These are phyloP conservation scores for Lathyrus tuberosus DNA, from an alignment of 306 rosid genomes.

Conservation along the genomic window DNA sequence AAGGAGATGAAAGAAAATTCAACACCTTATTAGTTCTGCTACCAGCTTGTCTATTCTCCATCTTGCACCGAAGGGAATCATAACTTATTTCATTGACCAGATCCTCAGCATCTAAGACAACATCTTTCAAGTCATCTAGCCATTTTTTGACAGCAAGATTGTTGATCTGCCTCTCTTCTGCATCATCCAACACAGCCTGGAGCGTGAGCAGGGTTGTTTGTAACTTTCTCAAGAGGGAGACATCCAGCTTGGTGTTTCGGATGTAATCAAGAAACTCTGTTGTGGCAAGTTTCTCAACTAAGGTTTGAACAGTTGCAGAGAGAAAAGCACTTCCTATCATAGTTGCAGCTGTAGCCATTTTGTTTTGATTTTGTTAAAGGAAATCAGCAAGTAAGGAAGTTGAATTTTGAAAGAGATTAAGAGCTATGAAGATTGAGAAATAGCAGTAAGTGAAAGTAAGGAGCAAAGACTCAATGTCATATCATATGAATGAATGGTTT, in stretches of 20 bases:
- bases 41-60: background rate
- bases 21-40: background rate
- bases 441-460: background rate
- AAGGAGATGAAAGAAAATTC: background rate
- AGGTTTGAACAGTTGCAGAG: constrained; percentile 9
- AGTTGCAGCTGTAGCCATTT: constrained; percentile 21
- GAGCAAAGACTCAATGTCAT: too few relatives aligned
- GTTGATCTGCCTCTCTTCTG: constrained; percentile 7
- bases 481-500: too few relatives aligned
- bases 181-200: constrained; percentile 9
- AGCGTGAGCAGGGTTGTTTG: background rate
- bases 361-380: constrained; percentile 43
- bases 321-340: constrained; percentile 17
- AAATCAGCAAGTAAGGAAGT: too few relatives aligned
- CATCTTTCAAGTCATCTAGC: constrained; percentile 21
- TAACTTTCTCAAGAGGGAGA: background rate
- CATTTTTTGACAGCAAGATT: background rate
- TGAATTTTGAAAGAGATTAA: background rate
- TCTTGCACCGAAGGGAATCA: background rate
- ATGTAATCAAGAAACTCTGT: constrained; percentile 16
- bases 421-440: background rate
- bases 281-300: background rate
- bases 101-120: constrained; percentile 3
- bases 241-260: background rate
- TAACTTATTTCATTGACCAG: background rate